phyloP scores from a whole-genome alignment of 768 basidiomycete genomes.

The Daedalea quercina region DNA sequence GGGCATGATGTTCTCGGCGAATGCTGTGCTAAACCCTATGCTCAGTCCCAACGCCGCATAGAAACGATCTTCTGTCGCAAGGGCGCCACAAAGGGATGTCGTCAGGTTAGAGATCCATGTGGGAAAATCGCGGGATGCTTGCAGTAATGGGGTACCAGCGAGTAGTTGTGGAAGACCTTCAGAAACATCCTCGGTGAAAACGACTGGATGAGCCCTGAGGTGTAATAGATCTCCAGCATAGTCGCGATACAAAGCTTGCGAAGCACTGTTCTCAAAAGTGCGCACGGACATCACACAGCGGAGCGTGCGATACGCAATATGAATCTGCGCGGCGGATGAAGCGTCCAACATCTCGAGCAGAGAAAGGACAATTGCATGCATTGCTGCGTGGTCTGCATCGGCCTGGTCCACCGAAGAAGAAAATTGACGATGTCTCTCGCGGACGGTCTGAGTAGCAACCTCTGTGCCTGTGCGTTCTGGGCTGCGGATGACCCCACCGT shows the following conservation, averaged over 20 bases:
- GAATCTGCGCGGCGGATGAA: conserved; percentile 38
- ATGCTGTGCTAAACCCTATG: conserved; percentile 42
- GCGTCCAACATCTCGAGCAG: conserved; percentile 56
- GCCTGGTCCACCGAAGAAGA: neutral
- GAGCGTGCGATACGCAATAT: conserved; percentile 59
- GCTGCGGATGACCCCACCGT: conserved; percentile 56
- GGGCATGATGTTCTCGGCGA: conserved; percentile 68
- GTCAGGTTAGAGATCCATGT: conserved; percentile 60
- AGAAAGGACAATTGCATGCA: conserved; percentile 43
- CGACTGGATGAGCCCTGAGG: conserved; percentile 18
- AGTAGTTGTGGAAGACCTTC: conserved; percentile 35
- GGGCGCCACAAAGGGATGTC: conserved; percentile 47
- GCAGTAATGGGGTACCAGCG: conserved; percentile 26
- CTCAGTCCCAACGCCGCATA: conserved; percentile 64
- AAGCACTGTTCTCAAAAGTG: conserved; percentile 23
- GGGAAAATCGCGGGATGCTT: conserved; percentile 43
- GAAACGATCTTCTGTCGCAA: conserved; percentile 51
- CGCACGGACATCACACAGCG: conserved; percentile 45
- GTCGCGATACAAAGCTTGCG: conserved; percentile 27
- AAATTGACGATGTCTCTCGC: conserved; percentile 26
- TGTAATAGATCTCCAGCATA: conserved; percentile 17
- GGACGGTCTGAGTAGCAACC: conserved; percentile 38
- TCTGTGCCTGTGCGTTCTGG: conserved; percentile 46
- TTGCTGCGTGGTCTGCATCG: conserved; percentile 21
- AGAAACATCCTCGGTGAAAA: conserved; percentile 15